Percentiles rank a stretch among this genome's conserved stretches.
Evolutionary conservation across 2,329 filamentous ascomycete species (phyloP).

Genomic region (Aspergillus neotritici): DNA sequence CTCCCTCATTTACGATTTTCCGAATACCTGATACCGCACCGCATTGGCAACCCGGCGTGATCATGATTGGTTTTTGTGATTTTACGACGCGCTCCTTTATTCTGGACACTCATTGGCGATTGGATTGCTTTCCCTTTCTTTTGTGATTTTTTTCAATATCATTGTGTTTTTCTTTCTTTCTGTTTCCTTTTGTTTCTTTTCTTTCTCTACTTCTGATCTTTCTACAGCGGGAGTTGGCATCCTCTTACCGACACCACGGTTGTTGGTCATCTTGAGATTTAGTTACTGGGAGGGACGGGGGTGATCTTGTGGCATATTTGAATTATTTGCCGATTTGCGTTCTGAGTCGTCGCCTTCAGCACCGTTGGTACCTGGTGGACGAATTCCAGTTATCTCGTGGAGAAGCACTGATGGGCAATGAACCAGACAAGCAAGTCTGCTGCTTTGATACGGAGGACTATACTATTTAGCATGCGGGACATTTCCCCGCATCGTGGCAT

Average conservation of each 20-base stretch:
- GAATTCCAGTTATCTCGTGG: too few relatives aligned
- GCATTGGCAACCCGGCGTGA: constrained; percentile 29
- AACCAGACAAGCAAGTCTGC: too few relatives aligned
- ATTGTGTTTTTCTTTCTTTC: constrained; percentile 11
- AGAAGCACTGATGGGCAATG: too few relatives aligned
- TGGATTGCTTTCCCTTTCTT: constrained; percentile 9
- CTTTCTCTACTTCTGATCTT: constrained; percentile 16
- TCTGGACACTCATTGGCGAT: constrained; percentile 13
- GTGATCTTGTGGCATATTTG: too few relatives aligned
- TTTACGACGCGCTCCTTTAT: constrained; percentile 6
- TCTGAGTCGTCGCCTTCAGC: too few relatives aligned
- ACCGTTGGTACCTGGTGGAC: too few relatives aligned
- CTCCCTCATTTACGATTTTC: constrained; percentile 10
- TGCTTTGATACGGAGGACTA: too few relatives aligned
- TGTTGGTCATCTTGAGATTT: constrained; percentile 12
- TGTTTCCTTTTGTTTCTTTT: constrained; percentile 11
- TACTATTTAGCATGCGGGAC: too few relatives aligned
- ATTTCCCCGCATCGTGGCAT: too few relatives aligned
- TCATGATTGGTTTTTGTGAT: constrained; percentile 12
- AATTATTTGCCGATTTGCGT: too few relatives aligned
- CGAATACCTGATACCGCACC: constrained; percentile 22
- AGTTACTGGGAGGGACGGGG: constrained; percentile 7
- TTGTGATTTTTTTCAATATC: constrained; percentile 5
- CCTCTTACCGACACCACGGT: constrained; percentile 17
- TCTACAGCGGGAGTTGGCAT: constrained; percentile 33